Evolutionary conservation across 495 filamentous ascomycete species (phyloP).

Genomic region (Aspergillus ellipticus): DNA sequence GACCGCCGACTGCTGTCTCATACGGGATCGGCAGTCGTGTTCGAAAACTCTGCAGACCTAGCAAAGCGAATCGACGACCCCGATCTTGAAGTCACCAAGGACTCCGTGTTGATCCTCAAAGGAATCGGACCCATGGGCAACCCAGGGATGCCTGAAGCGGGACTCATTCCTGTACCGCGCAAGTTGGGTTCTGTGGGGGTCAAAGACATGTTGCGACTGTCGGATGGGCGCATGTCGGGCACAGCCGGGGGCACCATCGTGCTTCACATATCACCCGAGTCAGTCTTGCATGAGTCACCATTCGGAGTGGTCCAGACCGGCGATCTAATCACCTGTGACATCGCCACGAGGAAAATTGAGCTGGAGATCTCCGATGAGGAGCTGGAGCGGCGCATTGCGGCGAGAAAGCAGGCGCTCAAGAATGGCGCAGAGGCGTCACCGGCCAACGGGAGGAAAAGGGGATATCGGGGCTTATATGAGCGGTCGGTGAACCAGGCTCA

Average conservation of each 20-base stretch:
- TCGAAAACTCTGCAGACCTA: slow-evolving; percentile 53
- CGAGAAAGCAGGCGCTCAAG: neutral
- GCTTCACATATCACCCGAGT: slow-evolving; percentile 62
- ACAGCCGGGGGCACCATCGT: slow-evolving; percentile 66
- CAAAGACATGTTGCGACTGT: slow-evolving; percentile 62
- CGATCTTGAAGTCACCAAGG: slow-evolving; percentile 44
- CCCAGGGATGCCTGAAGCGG: slow-evolving; percentile 66
- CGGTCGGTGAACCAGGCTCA: slow-evolving; percentile 62
- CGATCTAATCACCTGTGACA: slow-evolving; percentile 54
- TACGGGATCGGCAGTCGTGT: slow-evolving; percentile 55
- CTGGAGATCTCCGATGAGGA: slow-evolving; percentile 49
- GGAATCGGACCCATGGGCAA: slow-evolving; percentile 62
- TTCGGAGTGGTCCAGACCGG: slow-evolving; percentile 58
- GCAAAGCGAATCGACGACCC: slow-evolving; percentile 56
- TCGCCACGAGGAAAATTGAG: slow-evolving; percentile 41
- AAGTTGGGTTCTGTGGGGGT: slow-evolving; percentile 56
- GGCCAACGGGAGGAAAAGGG: slow-evolving; percentile 24
- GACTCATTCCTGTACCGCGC: slow-evolving; percentile 51
- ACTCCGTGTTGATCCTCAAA: slow-evolving; percentile 58
- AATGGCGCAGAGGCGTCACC: slow-evolving; percentile 24
- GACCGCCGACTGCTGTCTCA: slow-evolving; percentile 48
- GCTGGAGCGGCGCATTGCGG: slow-evolving; percentile 37
- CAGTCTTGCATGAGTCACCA: slow-evolving; percentile 49
- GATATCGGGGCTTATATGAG: slow-evolving; percentile 64
- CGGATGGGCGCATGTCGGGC: slow-evolving; percentile 65